phyloP scores from a whole-genome alignment of 2,329 filamentous ascomycete genomes.

The Pyrenochaeta sp. region DNA sequence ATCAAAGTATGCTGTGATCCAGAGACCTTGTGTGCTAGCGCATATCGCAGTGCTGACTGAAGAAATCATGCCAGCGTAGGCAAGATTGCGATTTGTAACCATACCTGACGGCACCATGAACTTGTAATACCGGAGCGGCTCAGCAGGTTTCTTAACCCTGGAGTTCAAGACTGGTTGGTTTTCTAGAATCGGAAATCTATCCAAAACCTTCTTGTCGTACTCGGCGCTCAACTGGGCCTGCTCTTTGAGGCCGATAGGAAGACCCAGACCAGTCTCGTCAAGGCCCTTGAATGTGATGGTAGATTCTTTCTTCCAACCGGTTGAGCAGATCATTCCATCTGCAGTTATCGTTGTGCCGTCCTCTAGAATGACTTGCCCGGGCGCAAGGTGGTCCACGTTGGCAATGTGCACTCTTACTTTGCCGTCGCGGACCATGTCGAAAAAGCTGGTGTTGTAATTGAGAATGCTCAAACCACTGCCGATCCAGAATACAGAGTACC shows the following conservation, averaged over 20 bases:
- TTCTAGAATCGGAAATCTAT: constrained; percentile 61
- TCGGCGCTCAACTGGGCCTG: constrained; percentile 59
- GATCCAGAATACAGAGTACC: constrained; percentile 56
- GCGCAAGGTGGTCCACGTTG: constrained; percentile 60
- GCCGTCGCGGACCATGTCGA: constrained; percentile 61
- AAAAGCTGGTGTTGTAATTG: constrained; percentile 64
- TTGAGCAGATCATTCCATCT: constrained; percentile 61
- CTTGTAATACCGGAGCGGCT: constrained; percentile 33
- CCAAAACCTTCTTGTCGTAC: constrained; percentile 62
- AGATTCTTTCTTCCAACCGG: constrained; percentile 58
- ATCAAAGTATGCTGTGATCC: constrained; percentile 68
- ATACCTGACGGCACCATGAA: constrained; percentile 49
- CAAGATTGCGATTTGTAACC: constrained; percentile 41
- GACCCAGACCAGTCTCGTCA: constrained; percentile 9
- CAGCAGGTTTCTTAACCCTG: constrained; percentile 7
- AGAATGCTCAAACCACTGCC: constrained; percentile 63
- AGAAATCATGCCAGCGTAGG: constrained; percentile 47
- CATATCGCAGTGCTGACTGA: constrained; percentile 42
- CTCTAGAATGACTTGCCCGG: constrained; percentile 56
- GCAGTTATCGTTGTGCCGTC: constrained; percentile 53
- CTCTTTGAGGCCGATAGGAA: constrained; percentile 27
- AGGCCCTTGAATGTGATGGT: constrained; percentile 11
- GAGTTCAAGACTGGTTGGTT: constrained; percentile 52
- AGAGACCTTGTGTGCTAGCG: constrained; percentile 45
- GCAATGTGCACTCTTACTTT: constrained; percentile 62